Conservation (phyloP, 352 stramenopile genomes). For the Phytopythium kandeliae region DNA sequence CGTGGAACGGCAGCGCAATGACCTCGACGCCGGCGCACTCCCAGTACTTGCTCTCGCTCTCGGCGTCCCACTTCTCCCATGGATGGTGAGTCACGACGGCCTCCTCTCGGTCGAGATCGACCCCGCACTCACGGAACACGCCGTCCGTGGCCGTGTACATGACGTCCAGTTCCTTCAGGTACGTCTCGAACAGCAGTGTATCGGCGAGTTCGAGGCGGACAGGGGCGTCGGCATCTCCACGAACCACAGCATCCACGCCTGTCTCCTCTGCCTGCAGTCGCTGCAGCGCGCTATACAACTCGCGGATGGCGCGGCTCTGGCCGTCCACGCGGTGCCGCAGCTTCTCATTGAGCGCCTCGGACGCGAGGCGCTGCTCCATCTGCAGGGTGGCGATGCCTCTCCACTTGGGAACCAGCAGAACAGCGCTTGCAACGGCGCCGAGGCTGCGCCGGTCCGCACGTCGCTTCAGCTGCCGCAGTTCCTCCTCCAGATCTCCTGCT, state of each 20-base stretch:
- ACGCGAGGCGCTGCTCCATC: constrained; percentile 16
- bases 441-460: neutral
- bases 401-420: constrained; percentile 12
- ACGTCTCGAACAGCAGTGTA: constrained; percentile 14
- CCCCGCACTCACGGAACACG: constrained; percentile 7
- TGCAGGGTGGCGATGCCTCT: constrained; percentile 14
- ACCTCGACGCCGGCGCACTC: constrained; percentile 1
- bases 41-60: constrained; percentile 4
- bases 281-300: constrained; percentile 19
- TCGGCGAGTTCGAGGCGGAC: neutral
- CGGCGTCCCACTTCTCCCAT: constrained; percentile 3
- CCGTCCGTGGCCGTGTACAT: constrained; percentile 18
- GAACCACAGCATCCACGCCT: constrained; percentile 1
- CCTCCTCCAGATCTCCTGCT: constrained; percentile 11
- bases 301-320: constrained; percentile 16
- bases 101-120: constrained; percentile 5
- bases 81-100: neutral
- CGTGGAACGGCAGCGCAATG: constrained; percentile 2
- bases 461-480: constrained; percentile 2
- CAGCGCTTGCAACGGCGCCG: neutral
- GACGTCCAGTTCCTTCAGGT: constrained; percentile 17
- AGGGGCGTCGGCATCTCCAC: no score
- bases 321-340: constrained; percentile 17
- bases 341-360: constrained; percentile 15
- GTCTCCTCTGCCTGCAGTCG: constrained; percentile 6